A percentile compares a stretch with the other conserved stretches of the same genome.
Conservation (phyloP, 2,329 filamentous ascomycete species). For the Cladosporium phlei region DNA sequence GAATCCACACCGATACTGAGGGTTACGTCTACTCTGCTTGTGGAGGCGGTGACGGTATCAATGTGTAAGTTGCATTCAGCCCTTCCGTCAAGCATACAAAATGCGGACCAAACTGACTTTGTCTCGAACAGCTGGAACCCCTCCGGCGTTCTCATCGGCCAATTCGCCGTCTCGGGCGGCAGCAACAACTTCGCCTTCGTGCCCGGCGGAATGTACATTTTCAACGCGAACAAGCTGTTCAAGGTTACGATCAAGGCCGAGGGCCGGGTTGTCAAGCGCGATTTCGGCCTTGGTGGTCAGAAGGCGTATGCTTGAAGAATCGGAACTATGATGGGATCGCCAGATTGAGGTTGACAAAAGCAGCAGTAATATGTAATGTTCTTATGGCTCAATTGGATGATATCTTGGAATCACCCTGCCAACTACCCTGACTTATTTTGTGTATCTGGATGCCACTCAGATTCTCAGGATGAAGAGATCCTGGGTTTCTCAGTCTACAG, state of each 20-base stretch:
- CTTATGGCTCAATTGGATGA: too few relatives aligned
- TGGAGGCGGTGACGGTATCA: slow-evolving; percentile 40
- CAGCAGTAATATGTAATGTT: too few relatives aligned
- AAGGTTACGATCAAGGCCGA: slow-evolving; percentile 31
- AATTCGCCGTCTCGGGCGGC: slow-evolving; percentile 45
- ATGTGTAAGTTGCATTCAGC: slow-evolving; percentile 34
- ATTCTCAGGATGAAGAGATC: too few relatives aligned
- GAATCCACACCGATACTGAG: slow-evolving; percentile 48
- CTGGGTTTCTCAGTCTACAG: too few relatives aligned
- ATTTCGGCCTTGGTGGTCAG: slow-evolving; percentile 24
- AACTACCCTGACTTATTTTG: too few relatives aligned
- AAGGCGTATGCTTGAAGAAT: neutral
- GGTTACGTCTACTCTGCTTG: slow-evolving; percentile 51
- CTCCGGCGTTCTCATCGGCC: slow-evolving; percentile 48
- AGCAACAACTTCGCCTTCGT: slow-evolving; percentile 36
- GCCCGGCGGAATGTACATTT: slow-evolving; percentile 30
- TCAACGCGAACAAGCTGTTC: slow-evolving; percentile 31
- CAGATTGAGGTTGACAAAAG: too few relatives aligned
- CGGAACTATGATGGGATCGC: too few relatives aligned
- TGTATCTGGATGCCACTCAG: too few relatives aligned
- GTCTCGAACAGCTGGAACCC: slow-evolving; percentile 40
- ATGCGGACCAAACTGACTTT: neutral
- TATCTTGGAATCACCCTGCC: too few relatives aligned
- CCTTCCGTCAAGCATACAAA: neutral
- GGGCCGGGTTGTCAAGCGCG: slow-evolving; percentile 29